Evolutionary conservation across 257 asterid genomes (phyloP), one percentile per base, ranked within the genome.

Genomic region (Cynanchum wilfordii): DNA sequence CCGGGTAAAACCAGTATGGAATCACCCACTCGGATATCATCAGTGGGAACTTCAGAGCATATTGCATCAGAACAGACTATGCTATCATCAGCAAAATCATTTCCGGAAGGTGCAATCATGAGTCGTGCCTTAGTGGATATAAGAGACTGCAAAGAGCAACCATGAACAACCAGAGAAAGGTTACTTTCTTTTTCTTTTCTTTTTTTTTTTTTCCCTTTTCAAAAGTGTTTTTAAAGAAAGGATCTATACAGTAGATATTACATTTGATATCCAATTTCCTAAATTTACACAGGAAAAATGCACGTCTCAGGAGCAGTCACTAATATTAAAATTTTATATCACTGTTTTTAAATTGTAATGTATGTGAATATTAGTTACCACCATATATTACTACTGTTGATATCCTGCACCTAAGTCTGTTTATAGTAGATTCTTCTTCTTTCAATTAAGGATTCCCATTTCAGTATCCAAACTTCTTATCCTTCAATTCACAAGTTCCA

Each of bases 1-100:
- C 98, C 97, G 73, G 98, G 97, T 81, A 94, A 86, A 85, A 94
- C 98, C 87, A 91, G 82, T 79, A 94, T 73, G 40, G 90, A 74
- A 76, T 94, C 98, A 55, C 96, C 97, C 63, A 88, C 86, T 59
- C 93, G 89, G 78, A 91, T 79, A 76, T 91, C 96, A 85, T 94
- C 98, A 12, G 97, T 94, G 68, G 97, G 96, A 77, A 94, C 98
- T 88, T 89, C 96, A 76, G 88, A 78, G 78, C 91, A 87, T 83
- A 94, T 85, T 54, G 96, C 96, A 85, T 89, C 96, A 72, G 95
- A 73, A 76, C 93, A 71, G 63, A 91, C 88, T 55, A 94, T 83
- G 24, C 66, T 80, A 71, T 91, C 96, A 75, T 84, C 79, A 71
- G 84, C 69, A 73, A 81, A 69, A 70, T 86, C 97, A 79, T 82